These are phyloP conservation scores for Metschnikowia lachancei DNA, from an alignment of 805 yeast species.

Conservation along the genomic window DNA sequence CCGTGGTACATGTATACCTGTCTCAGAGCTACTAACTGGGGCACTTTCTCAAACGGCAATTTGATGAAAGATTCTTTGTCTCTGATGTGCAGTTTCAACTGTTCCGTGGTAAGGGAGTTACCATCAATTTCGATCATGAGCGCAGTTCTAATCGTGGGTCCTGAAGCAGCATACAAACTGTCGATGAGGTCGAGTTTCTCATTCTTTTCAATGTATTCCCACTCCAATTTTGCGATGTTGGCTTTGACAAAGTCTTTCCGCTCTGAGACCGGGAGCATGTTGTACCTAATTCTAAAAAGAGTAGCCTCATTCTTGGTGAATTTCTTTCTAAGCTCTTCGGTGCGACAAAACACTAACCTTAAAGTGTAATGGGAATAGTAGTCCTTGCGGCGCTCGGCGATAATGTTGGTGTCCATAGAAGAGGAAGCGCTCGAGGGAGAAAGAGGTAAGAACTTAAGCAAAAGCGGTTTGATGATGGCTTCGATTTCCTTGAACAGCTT, in stretches of 20 bases:
- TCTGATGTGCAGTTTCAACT: conserved; percentile 48
- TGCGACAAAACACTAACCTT: conserved; percentile 84
- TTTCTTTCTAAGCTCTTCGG: conserved; percentile 75
- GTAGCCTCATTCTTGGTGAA: conserved; percentile 74
- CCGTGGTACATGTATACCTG: conserved; percentile 68
- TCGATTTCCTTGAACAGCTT: conserved; percentile 65
- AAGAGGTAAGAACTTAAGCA: conserved; percentile 66
- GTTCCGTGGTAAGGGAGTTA: conserved; percentile 46
- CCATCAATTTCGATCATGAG: conserved; percentile 32
- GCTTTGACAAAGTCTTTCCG: conserved; percentile 67
- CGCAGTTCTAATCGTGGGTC: conserved; percentile 39
- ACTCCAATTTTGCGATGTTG: conserved; percentile 55
- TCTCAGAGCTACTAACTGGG: conserved; percentile 72
- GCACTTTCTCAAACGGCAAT: conserved; percentile 82
- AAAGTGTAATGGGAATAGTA: conserved; percentile 88
- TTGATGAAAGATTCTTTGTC: conserved; percentile 66
- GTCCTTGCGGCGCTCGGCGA: conserved; percentile 76
- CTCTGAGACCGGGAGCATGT: conserved; percentile 58
- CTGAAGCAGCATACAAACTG: conserved; percentile 55
- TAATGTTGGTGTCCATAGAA: conserved; percentile 35
- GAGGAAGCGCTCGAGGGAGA: conserved; percentile 30
- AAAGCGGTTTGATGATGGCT: conserved; percentile 57
- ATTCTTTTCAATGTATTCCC: conserved; percentile 62
- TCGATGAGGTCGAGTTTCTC: conserved; percentile 55
- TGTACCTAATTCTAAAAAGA: conserved; percentile 72